A percentile compares a stretch with the other conserved stretches of the same genome.
Conservation (phyloP, 768 basidiomycete species). For the Suillus americanus region DNA sequence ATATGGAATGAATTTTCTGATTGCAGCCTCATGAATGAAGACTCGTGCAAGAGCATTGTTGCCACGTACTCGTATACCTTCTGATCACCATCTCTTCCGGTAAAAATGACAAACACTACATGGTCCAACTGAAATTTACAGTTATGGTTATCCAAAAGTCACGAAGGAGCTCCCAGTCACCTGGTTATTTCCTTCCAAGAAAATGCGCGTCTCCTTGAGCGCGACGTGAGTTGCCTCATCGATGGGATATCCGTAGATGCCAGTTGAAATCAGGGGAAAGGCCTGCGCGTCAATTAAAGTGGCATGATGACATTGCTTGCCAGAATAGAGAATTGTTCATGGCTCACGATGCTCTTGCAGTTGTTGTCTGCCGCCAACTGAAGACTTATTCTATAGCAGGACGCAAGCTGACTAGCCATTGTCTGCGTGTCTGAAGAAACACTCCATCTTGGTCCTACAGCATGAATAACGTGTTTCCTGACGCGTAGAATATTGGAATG, state of each 20-base stretch:
- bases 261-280: slow-evolving; percentile 81
- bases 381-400: slow-evolving; percentile 68
- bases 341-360: slow-evolving; percentile 61
- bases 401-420: slow-evolving; percentile 55
- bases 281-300: slow-evolving; percentile 45
- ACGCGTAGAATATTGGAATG: not conserved
- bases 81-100: slow-evolving; percentile 52
- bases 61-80: slow-evolving; percentile 61
- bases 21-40: not conserved
- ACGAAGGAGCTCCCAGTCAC: slow-evolving; percentile 25
- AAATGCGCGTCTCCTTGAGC: slow-evolving; percentile 53
- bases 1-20: slow-evolving; percentile 53
- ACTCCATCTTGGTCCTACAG: slow-evolving; percentile 75
- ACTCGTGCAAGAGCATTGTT: not conserved
- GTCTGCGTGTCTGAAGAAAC: slow-evolving; percentile 36
- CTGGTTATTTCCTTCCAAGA: slow-evolving; percentile 53
- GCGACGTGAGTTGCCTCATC: slow-evolving; percentile 72
- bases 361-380: slow-evolving; percentile 57
- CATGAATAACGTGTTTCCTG: slow-evolving; percentile 74
- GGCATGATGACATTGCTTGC: not conserved
- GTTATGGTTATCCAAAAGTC: not conserved
- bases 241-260: slow-evolving; percentile 77
- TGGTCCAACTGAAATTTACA: slow-evolving; percentile 52
- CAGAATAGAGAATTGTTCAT: not conserved
- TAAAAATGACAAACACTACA: slow-evolving; percentile 73